A percentile compares a stretch with the other conserved stretches of the same genome.
phyloP scores from a whole-genome alignment of 129 eudicot genomes.

The Flaveria trinervia region DNA sequence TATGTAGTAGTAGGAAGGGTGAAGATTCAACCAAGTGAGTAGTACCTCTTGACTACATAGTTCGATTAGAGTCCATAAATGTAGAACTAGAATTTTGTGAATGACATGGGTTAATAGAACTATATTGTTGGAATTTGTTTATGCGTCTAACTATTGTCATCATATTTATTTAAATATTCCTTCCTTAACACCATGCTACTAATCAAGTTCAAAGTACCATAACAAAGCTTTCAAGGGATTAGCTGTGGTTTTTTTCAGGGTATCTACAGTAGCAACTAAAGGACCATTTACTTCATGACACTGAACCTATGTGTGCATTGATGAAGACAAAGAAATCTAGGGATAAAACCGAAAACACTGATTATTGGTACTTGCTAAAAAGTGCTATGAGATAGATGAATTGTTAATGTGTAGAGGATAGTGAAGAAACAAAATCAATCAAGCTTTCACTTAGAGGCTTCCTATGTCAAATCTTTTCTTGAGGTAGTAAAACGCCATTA shows the following conservation, averaged over 20 bases:
- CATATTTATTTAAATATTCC: slow-evolving; percentile 4
- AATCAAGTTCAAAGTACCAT: slow-evolving; percentile 4
- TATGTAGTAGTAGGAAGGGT: neutral
- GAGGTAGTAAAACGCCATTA: neutral
- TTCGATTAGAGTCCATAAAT: neutral
- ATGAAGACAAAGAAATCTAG: neutral
- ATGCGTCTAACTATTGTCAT: neutral
- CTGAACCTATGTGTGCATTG: slow-evolving; percentile 6
- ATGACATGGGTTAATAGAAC: neutral
- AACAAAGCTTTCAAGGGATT: neutral
- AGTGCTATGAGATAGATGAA: neutral
- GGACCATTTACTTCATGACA: neutral
- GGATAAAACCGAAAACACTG: neutral
- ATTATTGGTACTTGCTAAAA: neutral
- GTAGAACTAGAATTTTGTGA: neutral
- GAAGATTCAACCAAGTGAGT: neutral
- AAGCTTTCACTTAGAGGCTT: neutral
- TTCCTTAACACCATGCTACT: slow-evolving; percentile 9
- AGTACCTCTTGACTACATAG: neutral
- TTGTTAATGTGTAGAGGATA: neutral
- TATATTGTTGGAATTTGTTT: neutral
- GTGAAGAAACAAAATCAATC: neutral
- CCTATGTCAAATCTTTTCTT: neutral
- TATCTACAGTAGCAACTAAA: neutral
- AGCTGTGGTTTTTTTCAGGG: neutral